phyloP scores from a whole-genome alignment of 306 rosid genomes.

The Calophaca sinica region DNA sequence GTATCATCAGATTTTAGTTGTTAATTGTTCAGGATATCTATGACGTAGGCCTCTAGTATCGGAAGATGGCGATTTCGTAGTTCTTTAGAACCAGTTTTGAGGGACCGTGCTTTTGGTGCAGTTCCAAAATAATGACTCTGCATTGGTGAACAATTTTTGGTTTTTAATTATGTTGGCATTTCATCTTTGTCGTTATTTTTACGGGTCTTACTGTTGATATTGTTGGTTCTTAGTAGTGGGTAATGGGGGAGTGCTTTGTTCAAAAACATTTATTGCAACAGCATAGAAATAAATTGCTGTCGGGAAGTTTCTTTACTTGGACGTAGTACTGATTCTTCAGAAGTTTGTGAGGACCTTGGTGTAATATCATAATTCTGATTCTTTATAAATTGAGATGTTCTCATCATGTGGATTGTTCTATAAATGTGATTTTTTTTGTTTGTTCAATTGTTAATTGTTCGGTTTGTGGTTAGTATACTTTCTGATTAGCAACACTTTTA shows the following conservation, averaged over 20 bases:
- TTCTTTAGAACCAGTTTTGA: background rate
- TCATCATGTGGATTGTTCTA: background rate
- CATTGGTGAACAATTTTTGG: background rate
- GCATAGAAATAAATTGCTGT: conserved; percentile 1
- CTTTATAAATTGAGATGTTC: background rate
- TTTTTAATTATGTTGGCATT: background rate
- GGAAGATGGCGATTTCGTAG: background rate
- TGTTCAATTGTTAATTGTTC: no score
- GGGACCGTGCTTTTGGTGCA: background rate
- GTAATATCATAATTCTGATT: background rate
- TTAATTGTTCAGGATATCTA: background rate
- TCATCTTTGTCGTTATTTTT: background rate
- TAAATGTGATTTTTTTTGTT: background rate
- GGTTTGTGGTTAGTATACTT: no score
- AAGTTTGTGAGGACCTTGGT: conserved; percentile 13
- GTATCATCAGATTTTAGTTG: background rate
- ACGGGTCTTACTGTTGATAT: background rate
- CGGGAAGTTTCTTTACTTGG: background rate
- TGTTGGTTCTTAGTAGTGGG: background rate
- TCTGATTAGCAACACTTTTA: background rate
- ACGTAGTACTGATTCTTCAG: background rate
- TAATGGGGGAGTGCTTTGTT: background rate
- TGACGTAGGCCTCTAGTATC: no score
- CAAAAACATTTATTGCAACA: background rate
- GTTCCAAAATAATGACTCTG: conserved; percentile 4